Conservation (phyloP, 305 asterid genomes). For the Nicotiana rustica region DNA sequence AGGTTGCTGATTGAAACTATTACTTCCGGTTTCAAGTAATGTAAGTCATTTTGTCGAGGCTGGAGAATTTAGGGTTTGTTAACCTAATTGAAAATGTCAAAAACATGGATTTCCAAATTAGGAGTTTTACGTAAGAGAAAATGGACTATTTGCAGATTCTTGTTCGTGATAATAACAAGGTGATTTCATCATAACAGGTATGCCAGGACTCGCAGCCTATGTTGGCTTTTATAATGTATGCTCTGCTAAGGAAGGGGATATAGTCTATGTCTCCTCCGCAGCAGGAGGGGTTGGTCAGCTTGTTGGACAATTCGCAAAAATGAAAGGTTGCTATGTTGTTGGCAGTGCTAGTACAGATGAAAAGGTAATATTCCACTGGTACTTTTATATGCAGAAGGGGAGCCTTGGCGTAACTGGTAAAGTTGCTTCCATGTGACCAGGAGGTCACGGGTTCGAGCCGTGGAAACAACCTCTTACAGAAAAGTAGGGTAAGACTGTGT, state of each 20-base stretch:
- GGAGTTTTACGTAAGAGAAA: not conserved
- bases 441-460: too few relatives aligned
- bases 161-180: not conserved
- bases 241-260: slow-evolving; percentile 43
- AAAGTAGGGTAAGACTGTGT: too few relatives aligned
- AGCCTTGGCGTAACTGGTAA: too few relatives aligned
- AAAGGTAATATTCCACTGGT: slow-evolving; percentile 27
- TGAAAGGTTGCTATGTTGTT: slow-evolving; percentile 42
- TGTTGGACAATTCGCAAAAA: slow-evolving; percentile 45
- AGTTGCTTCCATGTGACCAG: too few relatives aligned
- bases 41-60: too few relatives aligned
- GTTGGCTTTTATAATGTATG: slow-evolving; percentile 42
- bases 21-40: not conserved
- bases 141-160: not conserved
- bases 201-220: slow-evolving; percentile 49
- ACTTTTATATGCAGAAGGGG: not conserved
- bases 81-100: not conserved
- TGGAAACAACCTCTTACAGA: too few relatives aligned
- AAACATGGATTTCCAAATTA: not conserved
- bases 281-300: slow-evolving; percentile 48
- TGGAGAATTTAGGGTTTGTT: not conserved
- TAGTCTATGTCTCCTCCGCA: slow-evolving; percentile 42
- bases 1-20: not conserved
- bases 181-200: slow-evolving; percentile 30
- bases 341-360: slow-evolving; percentile 45